phyloP scores from a whole-genome alignment of 371 early-diverging fungal species.

The Chytridium lagenaria region DNA sequence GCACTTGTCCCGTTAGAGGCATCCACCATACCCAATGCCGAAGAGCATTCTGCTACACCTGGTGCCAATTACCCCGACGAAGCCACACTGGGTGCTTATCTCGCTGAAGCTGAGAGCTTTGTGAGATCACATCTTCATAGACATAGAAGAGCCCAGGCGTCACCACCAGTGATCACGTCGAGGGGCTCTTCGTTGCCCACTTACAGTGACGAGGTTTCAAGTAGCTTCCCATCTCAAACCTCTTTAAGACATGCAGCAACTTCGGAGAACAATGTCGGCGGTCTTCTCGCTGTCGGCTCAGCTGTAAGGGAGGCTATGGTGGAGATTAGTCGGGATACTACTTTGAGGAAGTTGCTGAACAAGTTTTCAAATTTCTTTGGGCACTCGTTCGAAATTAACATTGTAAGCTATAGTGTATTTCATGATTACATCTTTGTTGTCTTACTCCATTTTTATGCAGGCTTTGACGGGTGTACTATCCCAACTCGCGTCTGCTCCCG shows the following conservation, averaged over 20 bases:
- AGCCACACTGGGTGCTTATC: conserved; percentile 18
- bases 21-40: conserved; percentile 17
- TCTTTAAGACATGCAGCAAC: background rate
- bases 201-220: background rate
- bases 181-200: conserved; percentile 19
- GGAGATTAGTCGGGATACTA: conserved; percentile 37
- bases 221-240: background rate
- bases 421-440: background rate
- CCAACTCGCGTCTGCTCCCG: conserved; percentile 66
- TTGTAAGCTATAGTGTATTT: conserved; percentile 44
- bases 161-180: conserved; percentile 22
- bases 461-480: conserved; percentile 88
- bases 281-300: conserved; percentile 20
- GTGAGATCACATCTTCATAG: conserved; percentile 8
- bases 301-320: conserved; percentile 25
- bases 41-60: background rate
- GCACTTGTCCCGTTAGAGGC: conserved; percentile 64
- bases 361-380: conserved; percentile 70
- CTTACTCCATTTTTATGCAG: conserved; percentile 4
- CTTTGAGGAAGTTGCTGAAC: conserved; percentile 47
- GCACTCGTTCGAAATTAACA: conserved; percentile 85
- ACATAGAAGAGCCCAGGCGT: conserved; percentile 17
- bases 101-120: conserved; percentile 21
- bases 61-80: conserved; percentile 12
- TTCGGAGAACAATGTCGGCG: conserved; percentile 11